Evolutionary conservation across 495 filamentous ascomycete species (phyloP), one percentile per base, ranked within the genome.

Genomic region (Antarctomyces pellizariae): DNA sequence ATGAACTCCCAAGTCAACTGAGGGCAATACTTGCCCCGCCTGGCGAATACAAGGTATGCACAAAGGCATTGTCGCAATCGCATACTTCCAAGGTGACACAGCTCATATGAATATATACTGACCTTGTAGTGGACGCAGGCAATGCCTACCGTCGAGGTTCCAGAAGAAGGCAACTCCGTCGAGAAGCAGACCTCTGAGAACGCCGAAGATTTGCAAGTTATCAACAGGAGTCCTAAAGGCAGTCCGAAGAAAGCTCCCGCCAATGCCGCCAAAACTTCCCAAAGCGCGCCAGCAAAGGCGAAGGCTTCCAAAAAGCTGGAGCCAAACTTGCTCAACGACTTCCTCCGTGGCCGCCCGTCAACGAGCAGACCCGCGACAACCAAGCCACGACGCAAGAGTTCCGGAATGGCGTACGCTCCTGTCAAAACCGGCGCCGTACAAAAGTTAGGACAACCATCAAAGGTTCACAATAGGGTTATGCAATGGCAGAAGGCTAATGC

Each of bases 401-500:
- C 41, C 9, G 41, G 39, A 25, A 29, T 16, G 3, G 38, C 41
- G 3, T 41, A 41, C 28, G 32, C 30, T 13, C 56, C 63, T 34
- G 60, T 66, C 57, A 46, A 49, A 13, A 49, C 53, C 25, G 51
- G 48, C 6, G 35, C 46, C 7, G 46, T 66, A 15, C 45, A 49
- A 29, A 50, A 49, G 28, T 29, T 64, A 4, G 55, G 56, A 33
- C 49, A 46, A 18, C 59, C 59, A 0, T 51, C 52, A 1, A 52
- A 52, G 6, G 75, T 79, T 6, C 57, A 62, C 25, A 64, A 72
- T 18, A 56, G 72, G 35, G 69, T 83, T 10, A 70, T 71, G 24
- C 58, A 64, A 50, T 83, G 75, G 75, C 75, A 83, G 36, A 79
- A 62, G 59, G 57, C 38, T 47, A 75, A 41, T 55, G 69, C 41